phyloP scores from a whole-genome alignment of 371 early-diverging fungal species.

The Rhizopus sp. region DNA sequence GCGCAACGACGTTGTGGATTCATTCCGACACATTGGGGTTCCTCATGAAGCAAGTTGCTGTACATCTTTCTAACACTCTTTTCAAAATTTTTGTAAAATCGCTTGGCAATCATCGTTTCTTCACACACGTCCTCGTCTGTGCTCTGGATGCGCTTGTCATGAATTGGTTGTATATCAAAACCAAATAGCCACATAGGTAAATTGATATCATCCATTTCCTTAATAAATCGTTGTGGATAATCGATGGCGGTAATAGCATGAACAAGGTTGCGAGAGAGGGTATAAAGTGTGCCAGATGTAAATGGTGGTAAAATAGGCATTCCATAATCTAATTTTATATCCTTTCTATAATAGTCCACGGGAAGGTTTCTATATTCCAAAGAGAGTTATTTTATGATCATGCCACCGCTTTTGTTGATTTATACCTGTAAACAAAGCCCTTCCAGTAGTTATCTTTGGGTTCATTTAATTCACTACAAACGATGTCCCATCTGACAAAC shows the following conservation, averaged over 20 bases:
- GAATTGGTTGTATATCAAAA: slow-evolving; percentile 53
- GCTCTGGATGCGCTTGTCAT: slow-evolving; percentile 58
- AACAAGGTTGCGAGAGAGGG: slow-evolving; percentile 55
- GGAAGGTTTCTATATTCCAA: slow-evolving; percentile 46
- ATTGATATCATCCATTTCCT: slow-evolving; percentile 52
- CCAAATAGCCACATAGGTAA: slow-evolving; percentile 64
- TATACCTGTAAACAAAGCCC: slow-evolving; percentile 45
- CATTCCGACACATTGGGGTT: slow-evolving; percentile 30
- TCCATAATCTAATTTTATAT: slow-evolving; percentile 33
- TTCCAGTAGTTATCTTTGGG: slow-evolving; percentile 51
- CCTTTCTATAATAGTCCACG: slow-evolving; percentile 23
- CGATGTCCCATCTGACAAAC: slow-evolving; percentile 61
- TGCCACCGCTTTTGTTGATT: not conserved
- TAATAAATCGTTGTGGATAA: slow-evolving; percentile 50
- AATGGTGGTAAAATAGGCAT: slow-evolving; percentile 61
- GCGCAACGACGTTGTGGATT: slow-evolving; percentile 39
- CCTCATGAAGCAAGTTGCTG: slow-evolving; percentile 38
- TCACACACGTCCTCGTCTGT: slow-evolving; percentile 51
- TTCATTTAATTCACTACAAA: slow-evolving; percentile 40
- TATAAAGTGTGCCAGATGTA: slow-evolving; percentile 56
- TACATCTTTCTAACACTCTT: slow-evolving; percentile 50
- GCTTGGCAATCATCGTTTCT: slow-evolving; percentile 59
- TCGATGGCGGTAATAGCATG: slow-evolving; percentile 36
- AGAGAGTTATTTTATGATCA: not conserved
- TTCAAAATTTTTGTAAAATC: slow-evolving; percentile 34